phyloP scores from a whole-genome alignment of 805 yeast genomes.

The Saccharomycopsis lassenensis region DNA sequence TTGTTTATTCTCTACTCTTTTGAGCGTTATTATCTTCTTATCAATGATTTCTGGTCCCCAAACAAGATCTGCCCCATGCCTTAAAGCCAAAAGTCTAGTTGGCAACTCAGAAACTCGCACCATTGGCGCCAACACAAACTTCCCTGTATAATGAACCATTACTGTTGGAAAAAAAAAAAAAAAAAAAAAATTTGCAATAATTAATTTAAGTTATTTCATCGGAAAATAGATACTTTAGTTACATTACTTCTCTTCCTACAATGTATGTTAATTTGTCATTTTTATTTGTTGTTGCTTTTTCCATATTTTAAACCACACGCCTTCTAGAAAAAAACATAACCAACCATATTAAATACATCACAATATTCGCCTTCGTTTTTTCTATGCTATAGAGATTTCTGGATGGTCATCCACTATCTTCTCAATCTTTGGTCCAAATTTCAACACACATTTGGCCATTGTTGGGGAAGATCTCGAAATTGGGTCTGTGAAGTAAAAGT shows the following conservation, averaged over 20 bases:
- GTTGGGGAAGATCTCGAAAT: constrained; percentile 81
- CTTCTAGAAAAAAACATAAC: too few relatives aligned
- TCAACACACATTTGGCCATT: constrained; percentile 76
- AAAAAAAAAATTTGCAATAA: too few relatives aligned
- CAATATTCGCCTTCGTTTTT: background rate
- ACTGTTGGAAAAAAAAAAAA: constrained; percentile 4
- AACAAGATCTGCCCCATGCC: constrained; percentile 85
- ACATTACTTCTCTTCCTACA: too few relatives aligned
- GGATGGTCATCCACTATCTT: constrained; percentile 38
- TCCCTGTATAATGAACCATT: constrained; percentile 67
- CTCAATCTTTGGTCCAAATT: constrained; percentile 58
- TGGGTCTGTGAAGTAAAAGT: constrained; percentile 83
- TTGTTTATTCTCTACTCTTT: constrained; percentile 45
- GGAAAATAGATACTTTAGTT: too few relatives aligned
- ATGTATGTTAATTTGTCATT: too few relatives aligned
- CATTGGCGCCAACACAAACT: constrained; percentile 90
- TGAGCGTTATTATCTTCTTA: constrained; percentile 64
- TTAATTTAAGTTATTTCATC: too few relatives aligned
- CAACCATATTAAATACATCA: too few relatives aligned
- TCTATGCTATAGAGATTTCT: constrained; percentile 22
- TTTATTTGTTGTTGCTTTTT: too few relatives aligned
- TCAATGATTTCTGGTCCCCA: constrained; percentile 95
- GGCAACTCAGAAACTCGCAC: constrained; percentile 94
- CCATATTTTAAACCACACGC: too few relatives aligned
- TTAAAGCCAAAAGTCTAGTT: constrained; percentile 66